Evolutionary conservation across 148 eudicot species (phyloP).

Genomic region (Rhododendron ovatum): DNA sequence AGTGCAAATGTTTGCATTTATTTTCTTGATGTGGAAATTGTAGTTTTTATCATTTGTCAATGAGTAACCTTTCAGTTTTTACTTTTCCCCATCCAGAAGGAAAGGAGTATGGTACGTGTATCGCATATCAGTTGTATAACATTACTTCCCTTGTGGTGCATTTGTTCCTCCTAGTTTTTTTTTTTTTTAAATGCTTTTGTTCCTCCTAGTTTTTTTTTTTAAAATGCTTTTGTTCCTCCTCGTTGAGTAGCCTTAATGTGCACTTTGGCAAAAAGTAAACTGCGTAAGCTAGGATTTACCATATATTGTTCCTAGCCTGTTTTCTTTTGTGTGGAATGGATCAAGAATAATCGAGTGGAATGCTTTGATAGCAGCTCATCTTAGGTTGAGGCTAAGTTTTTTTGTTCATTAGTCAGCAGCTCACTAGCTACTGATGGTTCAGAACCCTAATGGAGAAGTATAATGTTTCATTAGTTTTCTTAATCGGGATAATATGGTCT

Average conservation of each 20-base stretch:
- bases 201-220: not conserved
- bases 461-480: not conserved
- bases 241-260: not conserved
- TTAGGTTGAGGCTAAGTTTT: not conserved
- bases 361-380: not conserved
- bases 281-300: not conserved
- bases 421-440: not conserved
- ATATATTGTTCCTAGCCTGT: not conserved
- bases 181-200: not conserved
- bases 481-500: not conserved
- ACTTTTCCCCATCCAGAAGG: slow-evolving; percentile 29
- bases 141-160: not conserved
- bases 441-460: not conserved
- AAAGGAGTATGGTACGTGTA: slow-evolving; percentile 53
- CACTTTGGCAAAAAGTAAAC: not conserved
- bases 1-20: not conserved
- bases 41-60: not conserved
- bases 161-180: not conserved
- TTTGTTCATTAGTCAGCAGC: not conserved
- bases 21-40: not conserved
- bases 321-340: not conserved
- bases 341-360: not conserved
- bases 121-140: not conserved
- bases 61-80: not conserved
- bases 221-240: not conserved